Conservation (phyloP, 495 filamentous ascomycete species). For the Penicillium argentinense region DNA sequence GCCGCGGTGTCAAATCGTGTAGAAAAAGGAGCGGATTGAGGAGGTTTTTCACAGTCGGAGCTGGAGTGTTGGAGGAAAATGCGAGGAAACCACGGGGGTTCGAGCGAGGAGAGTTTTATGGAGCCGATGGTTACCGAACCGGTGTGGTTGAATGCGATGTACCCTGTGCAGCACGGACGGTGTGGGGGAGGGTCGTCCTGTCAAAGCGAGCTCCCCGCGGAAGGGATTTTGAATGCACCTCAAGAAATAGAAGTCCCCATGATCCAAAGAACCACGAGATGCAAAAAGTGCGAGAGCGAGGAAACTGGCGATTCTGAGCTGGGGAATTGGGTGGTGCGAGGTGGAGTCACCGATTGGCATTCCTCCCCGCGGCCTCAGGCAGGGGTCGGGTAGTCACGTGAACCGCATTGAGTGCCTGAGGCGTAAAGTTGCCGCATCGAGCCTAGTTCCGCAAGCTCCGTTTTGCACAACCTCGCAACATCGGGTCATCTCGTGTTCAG, state of each 20-base stretch:
- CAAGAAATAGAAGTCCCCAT: slow-evolving; percentile 16
- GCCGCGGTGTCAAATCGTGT: slow-evolving; percentile 17
- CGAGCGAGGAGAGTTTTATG: slow-evolving; percentile 16
- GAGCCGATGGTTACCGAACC: slow-evolving; percentile 37
- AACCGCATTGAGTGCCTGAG: slow-evolving; percentile 8
- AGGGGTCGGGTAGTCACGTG: background rate
- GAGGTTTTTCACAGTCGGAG: background rate
- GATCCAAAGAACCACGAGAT: slow-evolving; percentile 8
- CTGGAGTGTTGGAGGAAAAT: slow-evolving; percentile 4
- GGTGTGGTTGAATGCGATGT: slow-evolving; percentile 28
- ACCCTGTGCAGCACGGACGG: slow-evolving; percentile 41
- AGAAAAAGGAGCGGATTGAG: slow-evolving; percentile 1
- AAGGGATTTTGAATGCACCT: slow-evolving; percentile 13
- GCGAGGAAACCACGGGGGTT: slow-evolving; percentile 3
- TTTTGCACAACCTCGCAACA: slow-evolving; percentile 52
- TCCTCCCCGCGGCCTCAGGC: slow-evolving; percentile 32
- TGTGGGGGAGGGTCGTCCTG: slow-evolving; percentile 12
- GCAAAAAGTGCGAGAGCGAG: slow-evolving; percentile 4
- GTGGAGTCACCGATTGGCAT: slow-evolving; percentile 30
- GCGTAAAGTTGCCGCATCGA: slow-evolving; percentile 9
- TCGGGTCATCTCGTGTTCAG: slow-evolving; percentile 45
- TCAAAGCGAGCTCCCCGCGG: slow-evolving; percentile 24
- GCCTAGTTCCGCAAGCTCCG: slow-evolving; percentile 36
- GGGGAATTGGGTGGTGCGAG: slow-evolving; percentile 25
- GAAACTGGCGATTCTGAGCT: slow-evolving; percentile 20